Evolutionary conservation across 139 green algal species (phyloP), one percentile per base, ranked within the genome.

Genomic region (Asterochloris sp.): DNA sequence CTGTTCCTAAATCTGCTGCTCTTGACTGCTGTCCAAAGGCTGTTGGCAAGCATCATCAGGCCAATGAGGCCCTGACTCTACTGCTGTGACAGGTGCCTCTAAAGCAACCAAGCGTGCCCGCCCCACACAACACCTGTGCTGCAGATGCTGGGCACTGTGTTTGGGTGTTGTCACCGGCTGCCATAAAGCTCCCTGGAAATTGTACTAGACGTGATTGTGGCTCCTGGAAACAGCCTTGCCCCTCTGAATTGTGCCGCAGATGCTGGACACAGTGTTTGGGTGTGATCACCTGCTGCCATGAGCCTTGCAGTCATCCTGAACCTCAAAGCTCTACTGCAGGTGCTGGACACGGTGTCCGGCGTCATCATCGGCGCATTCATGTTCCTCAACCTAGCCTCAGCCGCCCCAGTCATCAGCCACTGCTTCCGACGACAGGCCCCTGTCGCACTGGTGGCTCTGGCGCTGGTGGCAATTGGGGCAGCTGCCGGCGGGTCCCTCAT

Each of bases 261-360:
- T 69, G 64, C 16, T 69, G 64, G 14, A 26, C 66, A 71, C 4
- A 9, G 17, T 21, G 17, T 71, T 21, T 8, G 21, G 66, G 19
- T 77, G 21, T 19, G 16, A 23, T 19, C 1, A 61, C 15, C 61
- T 4, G 61, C 12, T 64, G 13, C n/a, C 38, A 6, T 54, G 38
- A 54, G 38, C 4, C 38, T 54, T 2, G 38, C 38, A 54, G 38
- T 6, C 38, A 54, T 54, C 6, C 38, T 54, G 38, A 54, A 2
- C 38, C 38, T 54, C 38, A 54, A 54, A 54, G 38, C 38, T 54
- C 38, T 78, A 4, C 21, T 79, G 54, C 75, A 79, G 75, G 75
- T 79, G 19, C 19, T 80, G 23, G 76, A 80, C 68, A 47, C 76
- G 24, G 76, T 80, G 23, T 80, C 76, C 47, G 76, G 76, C 67